These are phyloP conservation scores for Vitis cinerea DNA, from an alignment of 164 flowering plant genomes.

Conservation along the genomic window DNA sequence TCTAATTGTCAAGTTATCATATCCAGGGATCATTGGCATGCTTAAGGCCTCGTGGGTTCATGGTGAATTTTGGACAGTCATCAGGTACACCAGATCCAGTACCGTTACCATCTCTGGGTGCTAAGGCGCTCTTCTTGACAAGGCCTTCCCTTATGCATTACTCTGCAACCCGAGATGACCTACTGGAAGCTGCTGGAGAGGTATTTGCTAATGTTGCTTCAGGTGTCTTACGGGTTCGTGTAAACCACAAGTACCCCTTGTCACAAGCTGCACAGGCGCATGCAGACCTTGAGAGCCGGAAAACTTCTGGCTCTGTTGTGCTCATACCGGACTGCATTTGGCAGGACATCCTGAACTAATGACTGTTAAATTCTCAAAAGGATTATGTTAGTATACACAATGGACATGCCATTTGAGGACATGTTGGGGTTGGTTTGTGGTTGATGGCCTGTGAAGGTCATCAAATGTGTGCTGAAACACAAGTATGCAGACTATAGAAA, in stretches of 20 bases:
- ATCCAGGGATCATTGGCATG: conserved; percentile 81
- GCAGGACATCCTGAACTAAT: too few species aligned
- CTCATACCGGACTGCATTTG: conserved; percentile 40
- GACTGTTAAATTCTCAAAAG: too few species aligned
- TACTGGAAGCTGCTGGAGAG: conserved; percentile 75
- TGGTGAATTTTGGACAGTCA: conserved; percentile 87
- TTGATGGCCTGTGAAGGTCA: too few species aligned
- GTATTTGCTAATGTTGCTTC: conserved; percentile 61
- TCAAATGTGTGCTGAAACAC: too few species aligned
- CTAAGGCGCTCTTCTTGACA: conserved; percentile 75
- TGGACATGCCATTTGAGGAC: too few species aligned
- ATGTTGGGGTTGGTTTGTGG: too few species aligned
- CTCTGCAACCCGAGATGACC: conserved; percentile 61
- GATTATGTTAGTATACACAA: too few species aligned
- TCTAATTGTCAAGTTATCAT: neutral
- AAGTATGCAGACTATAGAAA: too few species aligned
- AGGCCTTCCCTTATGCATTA: conserved; percentile 72
- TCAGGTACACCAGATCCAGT: conserved; percentile 85
- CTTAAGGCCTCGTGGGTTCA: conserved; percentile 72
- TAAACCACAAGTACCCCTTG: conserved; percentile 81
- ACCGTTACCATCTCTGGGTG: conserved; percentile 63
- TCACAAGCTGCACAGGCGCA: conserved; percentile 84
- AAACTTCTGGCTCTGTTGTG: conserved; percentile 80
- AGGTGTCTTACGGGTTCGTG: conserved; percentile 60
- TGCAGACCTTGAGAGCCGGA: conserved; percentile 71